Evolutionary conservation across 2,329 filamentous ascomycete species (phyloP).

Genomic region (Trichoderma atroviride): DNA sequence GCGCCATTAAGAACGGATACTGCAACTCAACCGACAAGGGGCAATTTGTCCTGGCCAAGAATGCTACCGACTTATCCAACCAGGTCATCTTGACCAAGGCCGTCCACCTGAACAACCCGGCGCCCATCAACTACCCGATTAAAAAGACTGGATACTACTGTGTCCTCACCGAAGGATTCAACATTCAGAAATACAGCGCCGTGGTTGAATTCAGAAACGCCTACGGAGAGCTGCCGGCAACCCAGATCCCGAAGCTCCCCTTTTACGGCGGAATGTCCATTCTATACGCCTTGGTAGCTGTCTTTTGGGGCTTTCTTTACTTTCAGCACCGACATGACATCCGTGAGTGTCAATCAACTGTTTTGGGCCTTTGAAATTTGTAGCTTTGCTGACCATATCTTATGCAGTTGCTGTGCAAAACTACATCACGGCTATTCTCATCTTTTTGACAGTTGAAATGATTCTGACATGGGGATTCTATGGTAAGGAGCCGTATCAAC

Average conservation of each 20-base stretch:
- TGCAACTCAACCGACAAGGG: slow-evolving; percentile 81
- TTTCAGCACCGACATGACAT: slow-evolving; percentile 94
- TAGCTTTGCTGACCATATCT: slow-evolving; percentile 13
- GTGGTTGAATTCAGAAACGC: slow-evolving; percentile 93
- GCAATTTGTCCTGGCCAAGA: slow-evolving; percentile 77
- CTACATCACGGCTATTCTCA: slow-evolving; percentile 95
- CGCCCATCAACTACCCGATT: slow-evolving; percentile 78
- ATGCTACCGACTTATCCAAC: slow-evolving; percentile 71
- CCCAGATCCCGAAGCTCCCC: slow-evolving; percentile 93
- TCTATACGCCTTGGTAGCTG: slow-evolving; percentile 83
- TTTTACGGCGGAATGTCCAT: slow-evolving; percentile 96
- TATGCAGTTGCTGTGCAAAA: slow-evolving; percentile 86
- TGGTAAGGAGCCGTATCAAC: slow-evolving; percentile 50
- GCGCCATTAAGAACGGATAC: slow-evolving; percentile 66
- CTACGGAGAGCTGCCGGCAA: slow-evolving; percentile 91
- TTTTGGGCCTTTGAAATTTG: not conserved
- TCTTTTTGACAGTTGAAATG: slow-evolving; percentile 95
- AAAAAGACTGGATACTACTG: slow-evolving; percentile 96
- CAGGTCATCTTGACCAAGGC: slow-evolving; percentile 78
- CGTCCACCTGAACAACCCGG: slow-evolving; percentile 76
- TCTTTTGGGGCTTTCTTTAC: slow-evolving; percentile 91
- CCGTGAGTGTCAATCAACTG: slow-evolving; percentile 50
- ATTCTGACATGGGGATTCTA: slow-evolving; percentile 99
- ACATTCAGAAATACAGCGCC: slow-evolving; percentile 70
- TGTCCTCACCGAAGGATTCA: slow-evolving; percentile 75